Conservation (phyloP, 139 green algal genomes). For the Dunaliella primolecta region DNA sequence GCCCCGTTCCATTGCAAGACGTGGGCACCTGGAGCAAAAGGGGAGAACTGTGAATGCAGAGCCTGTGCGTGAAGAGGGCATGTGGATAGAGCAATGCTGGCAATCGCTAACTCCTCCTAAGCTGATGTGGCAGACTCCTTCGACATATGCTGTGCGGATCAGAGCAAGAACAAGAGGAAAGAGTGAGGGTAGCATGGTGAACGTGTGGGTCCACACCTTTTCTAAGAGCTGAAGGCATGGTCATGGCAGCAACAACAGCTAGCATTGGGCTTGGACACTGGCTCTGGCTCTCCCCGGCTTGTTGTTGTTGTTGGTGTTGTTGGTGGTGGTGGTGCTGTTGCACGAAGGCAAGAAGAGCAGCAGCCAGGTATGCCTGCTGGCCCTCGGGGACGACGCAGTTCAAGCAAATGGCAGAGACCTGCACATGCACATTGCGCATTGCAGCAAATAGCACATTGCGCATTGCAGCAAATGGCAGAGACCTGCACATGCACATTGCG, state of each 20-base stretch:
- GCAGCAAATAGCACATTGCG: no score
- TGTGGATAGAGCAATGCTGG: no score
- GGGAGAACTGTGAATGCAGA: no score
- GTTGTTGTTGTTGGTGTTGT: not conserved
- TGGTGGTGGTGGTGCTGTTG: not conserved
- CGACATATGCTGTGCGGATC: no score
- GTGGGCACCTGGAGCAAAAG: not conserved
- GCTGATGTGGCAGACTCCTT: no score
- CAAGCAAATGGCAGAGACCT: not conserved
- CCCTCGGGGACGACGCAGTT: not conserved
- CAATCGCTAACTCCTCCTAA: no score
- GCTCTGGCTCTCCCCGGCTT: not conserved
- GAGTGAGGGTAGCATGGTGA: no score
- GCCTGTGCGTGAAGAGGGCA: no score
- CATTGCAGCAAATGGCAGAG: not conserved
- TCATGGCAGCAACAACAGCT: not conserved
- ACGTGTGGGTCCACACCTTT: no score
- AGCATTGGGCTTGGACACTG: not conserved
- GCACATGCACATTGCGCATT: no score
- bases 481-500: not conserved
- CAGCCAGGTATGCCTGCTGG: not conserved
- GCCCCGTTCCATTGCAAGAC: not conserved
- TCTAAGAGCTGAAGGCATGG: not conserved
- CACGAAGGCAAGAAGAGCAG: not conserved
- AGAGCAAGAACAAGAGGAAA: no score